These are phyloP conservation scores for Senecio squalidus DNA, from an alignment of 140 eudicot genomes.

Conservation along the genomic window DNA sequence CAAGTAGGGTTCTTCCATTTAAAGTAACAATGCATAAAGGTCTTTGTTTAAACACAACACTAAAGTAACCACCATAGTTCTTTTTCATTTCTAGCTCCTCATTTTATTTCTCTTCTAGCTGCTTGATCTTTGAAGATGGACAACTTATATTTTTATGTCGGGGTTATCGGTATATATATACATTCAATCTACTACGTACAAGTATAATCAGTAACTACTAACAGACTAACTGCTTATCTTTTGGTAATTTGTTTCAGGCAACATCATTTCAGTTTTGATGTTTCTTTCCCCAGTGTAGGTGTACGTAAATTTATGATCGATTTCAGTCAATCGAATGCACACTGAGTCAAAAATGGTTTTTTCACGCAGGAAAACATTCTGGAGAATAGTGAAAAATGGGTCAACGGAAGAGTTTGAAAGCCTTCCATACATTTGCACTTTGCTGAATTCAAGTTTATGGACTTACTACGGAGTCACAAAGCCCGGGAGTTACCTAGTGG, in stretches of 20 bases:
- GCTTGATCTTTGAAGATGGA: conserved; percentile 30
- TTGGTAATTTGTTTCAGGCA: conserved; percentile 35
- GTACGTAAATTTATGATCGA: not conserved
- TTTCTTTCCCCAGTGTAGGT: conserved; percentile 77
- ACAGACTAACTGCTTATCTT: not conserved
- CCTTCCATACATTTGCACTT: conserved; percentile 68
- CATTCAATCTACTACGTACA: not conserved
- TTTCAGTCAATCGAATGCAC: not conserved
- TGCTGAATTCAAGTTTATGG: conserved; percentile 63
- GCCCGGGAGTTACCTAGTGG: conserved; percentile 59
- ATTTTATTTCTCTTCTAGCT: not conserved
- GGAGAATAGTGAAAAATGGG: conserved; percentile 38
- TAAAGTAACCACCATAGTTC: not conserved
- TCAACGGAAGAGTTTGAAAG: conserved; percentile 70
- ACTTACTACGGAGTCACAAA: conserved; percentile 63
- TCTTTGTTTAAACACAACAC: not conserved
- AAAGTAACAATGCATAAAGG: not conserved
- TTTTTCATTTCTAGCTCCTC: not conserved
- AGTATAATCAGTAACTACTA: not conserved
- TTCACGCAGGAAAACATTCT: conserved; percentile 49
- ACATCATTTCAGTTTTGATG: conserved; percentile 55
- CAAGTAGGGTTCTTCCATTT: conserved; percentile 9
- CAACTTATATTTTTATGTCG: conserved; percentile 34
- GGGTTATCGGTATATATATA: conserved; percentile 37
- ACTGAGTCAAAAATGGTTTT: not conserved